These are phyloP conservation scores for Fusarium nurragi DNA, from an alignment of 2,329 filamentous ascomycete genomes.

Conservation along the genomic window DNA sequence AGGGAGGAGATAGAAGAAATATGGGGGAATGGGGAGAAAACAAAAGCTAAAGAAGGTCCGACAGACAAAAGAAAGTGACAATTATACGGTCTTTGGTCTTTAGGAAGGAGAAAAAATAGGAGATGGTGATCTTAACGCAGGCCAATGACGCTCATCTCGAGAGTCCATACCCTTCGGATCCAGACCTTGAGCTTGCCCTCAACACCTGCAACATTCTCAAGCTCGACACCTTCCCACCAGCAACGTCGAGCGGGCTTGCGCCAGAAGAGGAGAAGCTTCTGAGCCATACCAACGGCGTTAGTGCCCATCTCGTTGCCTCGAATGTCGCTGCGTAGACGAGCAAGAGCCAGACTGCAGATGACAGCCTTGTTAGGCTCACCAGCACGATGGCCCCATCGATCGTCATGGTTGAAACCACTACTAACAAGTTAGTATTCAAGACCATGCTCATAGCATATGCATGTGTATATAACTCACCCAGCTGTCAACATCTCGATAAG, in stretches of 20 bases:
- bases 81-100: conserved; percentile 24
- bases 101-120: background rate
- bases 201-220: conserved; percentile 88
- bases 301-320: conserved; percentile 78
- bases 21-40: conserved; percentile 10
- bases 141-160: conserved; percentile 97
- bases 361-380: conserved; percentile 98
- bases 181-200: conserved; percentile 95
- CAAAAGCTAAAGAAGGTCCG: conserved; percentile 28
- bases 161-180: conserved; percentile 97
- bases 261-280: conserved; percentile 98
- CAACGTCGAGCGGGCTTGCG: conserved; percentile 94
- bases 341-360: conserved; percentile 94
- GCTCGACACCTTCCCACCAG: conserved; percentile 98
- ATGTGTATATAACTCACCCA: conserved; percentile 71
- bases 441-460: background rate
- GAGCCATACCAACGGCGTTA: conserved; percentile 94
- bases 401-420: conserved; percentile 96
- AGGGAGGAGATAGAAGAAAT: conserved; percentile 23
- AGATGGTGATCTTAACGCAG: conserved; percentile 63
- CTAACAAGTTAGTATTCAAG: conserved; percentile 1
- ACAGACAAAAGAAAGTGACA: conserved; percentile 33
- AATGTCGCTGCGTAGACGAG: conserved; percentile 91
- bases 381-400: conserved; percentile 95
- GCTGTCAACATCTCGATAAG: conserved; percentile 99